Evolutionary conservation across 192 early-diverging fungal species (phyloP).

Genomic region (Gorgonomyces haynaldii): DNA sequence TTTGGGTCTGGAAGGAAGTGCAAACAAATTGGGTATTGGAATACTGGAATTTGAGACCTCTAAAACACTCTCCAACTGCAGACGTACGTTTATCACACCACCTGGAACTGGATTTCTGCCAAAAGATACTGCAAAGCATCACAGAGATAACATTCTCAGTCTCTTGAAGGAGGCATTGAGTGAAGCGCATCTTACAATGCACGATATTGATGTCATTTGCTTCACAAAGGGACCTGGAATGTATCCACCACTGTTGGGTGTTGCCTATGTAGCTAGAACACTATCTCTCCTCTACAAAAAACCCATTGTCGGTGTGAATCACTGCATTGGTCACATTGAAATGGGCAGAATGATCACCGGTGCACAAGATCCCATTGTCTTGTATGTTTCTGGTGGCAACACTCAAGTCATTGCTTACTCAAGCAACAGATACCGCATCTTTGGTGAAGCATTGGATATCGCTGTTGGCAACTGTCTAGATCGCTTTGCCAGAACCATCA

Average conservation of each 20-base stretch:
- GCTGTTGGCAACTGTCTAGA: conserved; percentile 98
- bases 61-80: conserved; percentile 70
- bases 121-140: conserved; percentile 86
- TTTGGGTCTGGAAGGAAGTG: conserved; percentile 65
- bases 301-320: conserved; percentile 91
- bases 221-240: conserved; percentile 98
- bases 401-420: conserved; percentile 99
- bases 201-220: conserved; percentile 83
- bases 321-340: conserved; percentile 92
- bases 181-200: conserved; percentile 58
- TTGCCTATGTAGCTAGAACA: conserved; percentile 87
- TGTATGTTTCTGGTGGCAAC: conserved; percentile 97
- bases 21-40: conserved; percentile 96
- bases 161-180: conserved; percentile 67
- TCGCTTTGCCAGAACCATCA: conserved; percentile 88
- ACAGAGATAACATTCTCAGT: conserved; percentile 61
- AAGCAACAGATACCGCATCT: conserved; percentile 85
- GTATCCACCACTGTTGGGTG: conserved; percentile 86
- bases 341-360: conserved; percentile 97
- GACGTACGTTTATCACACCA: conserved; percentile 93
- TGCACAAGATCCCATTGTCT: conserved; percentile 84
- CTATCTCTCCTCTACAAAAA: conserved; percentile 82
- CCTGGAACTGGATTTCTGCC: conserved; percentile 93
- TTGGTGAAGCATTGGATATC: conserved; percentile 97
- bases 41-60: conserved; percentile 65